These are phyloP conservation scores for Asclepias syriaca DNA, from an alignment of 257 asterid genomes.

Conservation along the genomic window DNA sequence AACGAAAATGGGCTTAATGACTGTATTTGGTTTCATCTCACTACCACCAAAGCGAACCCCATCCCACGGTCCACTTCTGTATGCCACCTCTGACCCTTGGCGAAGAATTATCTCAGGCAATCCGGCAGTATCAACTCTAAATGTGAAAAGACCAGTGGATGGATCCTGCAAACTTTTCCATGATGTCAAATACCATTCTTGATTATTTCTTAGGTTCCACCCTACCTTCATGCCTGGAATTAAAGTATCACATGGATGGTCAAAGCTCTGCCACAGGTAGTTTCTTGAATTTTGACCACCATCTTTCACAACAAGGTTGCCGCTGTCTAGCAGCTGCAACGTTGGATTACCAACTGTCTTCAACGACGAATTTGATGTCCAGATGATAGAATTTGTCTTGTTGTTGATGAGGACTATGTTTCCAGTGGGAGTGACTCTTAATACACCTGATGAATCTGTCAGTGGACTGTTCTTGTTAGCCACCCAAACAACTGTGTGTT, in stretches of 20 bases:
- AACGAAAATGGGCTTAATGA: conserved; percentile 20
- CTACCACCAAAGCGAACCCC: conserved; percentile 23
- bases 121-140: conserved; percentile 20
- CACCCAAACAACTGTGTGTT: conserved; percentile 32
- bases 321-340: conserved; percentile 33
- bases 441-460: conserved; percentile 20
- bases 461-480: conserved; percentile 30
- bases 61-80: conserved; percentile 30
- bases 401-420: conserved; percentile 13
- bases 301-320: conserved; percentile 30
- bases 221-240: conserved; percentile 44
- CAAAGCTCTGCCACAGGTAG: conserved; percentile 40
- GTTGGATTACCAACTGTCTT: conserved; percentile 14
- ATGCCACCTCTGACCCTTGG: conserved; percentile 16
- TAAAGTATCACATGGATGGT: conserved; percentile 34
- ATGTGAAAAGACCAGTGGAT: conserved; percentile 23
- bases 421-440: conserved; percentile 21
- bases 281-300: neutral
- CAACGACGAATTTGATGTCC: conserved; percentile 28
- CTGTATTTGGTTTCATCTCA: conserved; percentile 17
- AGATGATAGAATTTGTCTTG: conserved; percentile 17
- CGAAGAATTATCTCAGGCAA: conserved; percentile 29
- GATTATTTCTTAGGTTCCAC: conserved; percentile 24
- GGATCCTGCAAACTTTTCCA: conserved; percentile 38
- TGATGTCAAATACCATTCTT: conserved; percentile 28